A percentile compares a stretch with the other conserved stretches of the same genome.
Evolutionary conservation across 2,329 filamentous ascomycete species (phyloP).

Genomic region (Pyrenochaeta sp.): DNA sequence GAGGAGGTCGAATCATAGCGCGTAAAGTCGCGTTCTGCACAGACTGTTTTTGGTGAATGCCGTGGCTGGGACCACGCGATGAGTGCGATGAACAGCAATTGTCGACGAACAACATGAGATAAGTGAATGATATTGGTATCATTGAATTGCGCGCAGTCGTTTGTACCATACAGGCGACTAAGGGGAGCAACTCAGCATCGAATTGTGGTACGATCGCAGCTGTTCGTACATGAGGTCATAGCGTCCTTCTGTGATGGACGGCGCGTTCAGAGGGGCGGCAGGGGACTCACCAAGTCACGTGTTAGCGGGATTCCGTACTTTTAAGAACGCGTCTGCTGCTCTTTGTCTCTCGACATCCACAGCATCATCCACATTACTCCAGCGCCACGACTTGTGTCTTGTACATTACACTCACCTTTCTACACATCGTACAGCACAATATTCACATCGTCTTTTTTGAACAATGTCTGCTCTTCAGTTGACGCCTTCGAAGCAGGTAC

Average conservation of each 20-base stretch:
- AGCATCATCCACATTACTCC: slow-evolving; percentile 31
- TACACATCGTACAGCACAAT: slow-evolving; percentile 10
- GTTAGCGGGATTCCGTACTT: slow-evolving; percentile 23
- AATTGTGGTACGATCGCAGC: slow-evolving; percentile 11
- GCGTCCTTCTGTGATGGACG: slow-evolving; percentile 26
- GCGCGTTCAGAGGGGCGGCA: slow-evolving; percentile 23
- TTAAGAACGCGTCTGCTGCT: slow-evolving; percentile 32
- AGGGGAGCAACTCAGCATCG: not conserved
- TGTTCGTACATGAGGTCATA: slow-evolving; percentile 39
- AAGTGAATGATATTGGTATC: slow-evolving; percentile 25
- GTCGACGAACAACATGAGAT: not conserved
- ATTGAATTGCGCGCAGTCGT: slow-evolving; percentile 11
- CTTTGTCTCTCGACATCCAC: slow-evolving; percentile 27
- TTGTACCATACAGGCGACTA: not conserved
- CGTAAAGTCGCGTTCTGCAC: slow-evolving; percentile 43
- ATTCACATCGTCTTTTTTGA: slow-evolving; percentile 21
- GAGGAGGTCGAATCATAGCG: slow-evolving; percentile 38
- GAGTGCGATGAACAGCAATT: slow-evolving; percentile 14
- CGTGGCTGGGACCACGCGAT: slow-evolving; percentile 38
- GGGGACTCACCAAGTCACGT: slow-evolving; percentile 32
- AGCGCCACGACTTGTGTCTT: slow-evolving; percentile 28
- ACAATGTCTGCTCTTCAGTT: slow-evolving; percentile 77
- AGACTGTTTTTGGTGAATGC: slow-evolving; percentile 32
- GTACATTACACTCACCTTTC: slow-evolving; percentile 22
- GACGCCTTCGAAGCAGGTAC: slow-evolving; percentile 77